These are phyloP conservation scores for Begonia fuchsioides DNA, from an alignment of 306 rosid species.

Conservation along the genomic window DNA sequence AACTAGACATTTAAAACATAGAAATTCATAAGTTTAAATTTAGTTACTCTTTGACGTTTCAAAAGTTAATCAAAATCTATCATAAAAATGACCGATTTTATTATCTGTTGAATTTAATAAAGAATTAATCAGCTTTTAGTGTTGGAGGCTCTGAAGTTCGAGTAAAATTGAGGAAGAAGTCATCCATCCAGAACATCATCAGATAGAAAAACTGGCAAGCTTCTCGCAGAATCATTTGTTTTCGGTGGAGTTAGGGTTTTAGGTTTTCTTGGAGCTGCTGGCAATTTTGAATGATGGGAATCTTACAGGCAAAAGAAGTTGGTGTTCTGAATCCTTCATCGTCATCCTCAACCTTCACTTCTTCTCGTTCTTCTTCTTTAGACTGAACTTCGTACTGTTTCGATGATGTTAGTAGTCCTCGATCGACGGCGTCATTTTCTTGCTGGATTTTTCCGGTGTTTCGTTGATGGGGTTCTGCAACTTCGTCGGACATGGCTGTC, in stretches of 20 bases:
- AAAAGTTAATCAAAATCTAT: too few species aligned
- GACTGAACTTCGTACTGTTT: too few species aligned
- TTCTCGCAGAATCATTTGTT: constrained; percentile 13
- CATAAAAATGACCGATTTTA: too few species aligned
- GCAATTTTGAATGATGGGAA: constrained; percentile 32
- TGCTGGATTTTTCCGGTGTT: constrained; percentile 1
- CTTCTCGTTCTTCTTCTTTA: neutral
- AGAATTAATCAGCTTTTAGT: constrained; percentile 1
- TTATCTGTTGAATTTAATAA: too few species aligned
- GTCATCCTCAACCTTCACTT: constrained; percentile 6
- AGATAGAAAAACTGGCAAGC: constrained; percentile 10
- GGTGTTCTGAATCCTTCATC: constrained; percentile 64
- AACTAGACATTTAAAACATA: too few species aligned
- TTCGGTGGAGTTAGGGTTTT: constrained; percentile 11
- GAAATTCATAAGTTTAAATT: too few species aligned
- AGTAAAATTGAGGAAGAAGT: constrained; percentile 14
- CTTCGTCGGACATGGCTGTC: neutral
- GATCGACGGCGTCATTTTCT: neutral
- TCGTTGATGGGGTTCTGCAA: neutral
- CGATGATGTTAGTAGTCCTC: too few species aligned
- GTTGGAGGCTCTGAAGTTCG: constrained; percentile 20
- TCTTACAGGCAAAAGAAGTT: constrained; percentile 33
- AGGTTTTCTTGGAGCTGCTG: constrained; percentile 40
- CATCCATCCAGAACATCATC: constrained; percentile 22
- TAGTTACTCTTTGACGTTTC: too few species aligned